Percentiles rank a stretch among this genome's conserved stretches.
Conservation (phyloP, 768 basidiomycete species). For the Lactifluus hygrophoroides region DNA sequence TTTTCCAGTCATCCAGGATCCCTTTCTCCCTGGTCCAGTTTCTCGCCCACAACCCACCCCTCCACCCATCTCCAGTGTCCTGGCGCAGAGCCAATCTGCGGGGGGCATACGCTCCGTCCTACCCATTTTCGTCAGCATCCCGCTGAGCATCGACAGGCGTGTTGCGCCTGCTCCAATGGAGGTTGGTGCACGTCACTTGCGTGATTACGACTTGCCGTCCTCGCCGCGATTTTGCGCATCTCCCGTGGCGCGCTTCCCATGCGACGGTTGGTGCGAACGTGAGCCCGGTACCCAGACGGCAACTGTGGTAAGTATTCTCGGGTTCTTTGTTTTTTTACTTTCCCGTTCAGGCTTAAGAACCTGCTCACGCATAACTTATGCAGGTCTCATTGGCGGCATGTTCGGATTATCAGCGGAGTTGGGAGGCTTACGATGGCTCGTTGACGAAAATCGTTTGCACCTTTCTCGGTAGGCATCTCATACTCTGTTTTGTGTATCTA, state of each 20-base stretch:
- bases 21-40: not conserved
- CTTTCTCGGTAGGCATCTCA: slow-evolving; percentile 4
- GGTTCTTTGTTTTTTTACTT: not conserved
- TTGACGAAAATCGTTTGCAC: slow-evolving; percentile 13
- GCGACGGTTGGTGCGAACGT: slow-evolving; percentile 19
- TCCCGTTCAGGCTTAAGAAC: not conserved
- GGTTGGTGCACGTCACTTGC: not conserved
- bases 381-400: slow-evolving; percentile 20
- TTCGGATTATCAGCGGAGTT: slow-evolving; percentile 21
- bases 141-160: not conserved
- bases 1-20: not conserved
- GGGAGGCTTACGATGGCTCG: slow-evolving; percentile 20
- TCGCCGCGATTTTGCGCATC: slow-evolving; percentile 17
- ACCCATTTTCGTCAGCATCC: slow-evolving; percentile 12
- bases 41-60: not conserved
- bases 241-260: slow-evolving; percentile 14
- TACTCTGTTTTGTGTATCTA: not conserved
- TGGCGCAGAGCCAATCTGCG: not conserved
- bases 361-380: not conserved
- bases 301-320: not conserved
- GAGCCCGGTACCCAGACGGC: not conserved
- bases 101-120: not conserved
- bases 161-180: slow-evolving; percentile 4
- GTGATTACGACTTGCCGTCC: slow-evolving; percentile 2
- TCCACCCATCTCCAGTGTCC: not conserved